Percentiles rank a stretch among this genome's conserved stretches.
Conservation (phyloP, 2,329 filamentous ascomycete species). For the Xylariaceae sp. region DNA sequence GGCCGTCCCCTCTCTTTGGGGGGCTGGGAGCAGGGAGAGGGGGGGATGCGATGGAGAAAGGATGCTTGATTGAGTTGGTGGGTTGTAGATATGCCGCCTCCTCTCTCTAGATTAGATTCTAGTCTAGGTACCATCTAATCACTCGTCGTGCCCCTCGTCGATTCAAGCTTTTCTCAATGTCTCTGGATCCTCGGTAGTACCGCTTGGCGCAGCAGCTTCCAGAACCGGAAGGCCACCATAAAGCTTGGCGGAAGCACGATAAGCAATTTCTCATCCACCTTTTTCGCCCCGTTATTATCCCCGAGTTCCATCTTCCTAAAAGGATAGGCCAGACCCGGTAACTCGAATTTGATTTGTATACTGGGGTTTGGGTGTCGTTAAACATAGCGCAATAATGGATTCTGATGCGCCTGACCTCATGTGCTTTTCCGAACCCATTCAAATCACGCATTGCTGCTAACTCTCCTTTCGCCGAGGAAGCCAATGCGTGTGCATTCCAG, state of each 20-base stretch:
- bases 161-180: neutral
- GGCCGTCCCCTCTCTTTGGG: neutral
- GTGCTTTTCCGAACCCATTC: neutral
- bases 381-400: neutral
- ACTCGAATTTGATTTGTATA: neutral
- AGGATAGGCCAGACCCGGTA: neutral
- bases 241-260: neutral
- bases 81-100: neutral
- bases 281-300: neutral
- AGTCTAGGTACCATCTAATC: neutral
- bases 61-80: neutral
- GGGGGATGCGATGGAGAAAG: neutral
- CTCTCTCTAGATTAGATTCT: neutral
- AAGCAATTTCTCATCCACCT: neutral
- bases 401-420: neutral
- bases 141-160: neutral
- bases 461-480: neutral
- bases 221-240: conserved; percentile 13
- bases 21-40: neutral
- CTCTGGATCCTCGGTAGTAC: conserved; percentile 4
- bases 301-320: neutral
- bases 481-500: neutral
- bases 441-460: neutral
- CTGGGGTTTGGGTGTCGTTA: neutral
- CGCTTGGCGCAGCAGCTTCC: conserved; percentile 13